phyloP scores from a whole-genome alignment of 345 rosid species.

The Toxicodendron radicans region DNA sequence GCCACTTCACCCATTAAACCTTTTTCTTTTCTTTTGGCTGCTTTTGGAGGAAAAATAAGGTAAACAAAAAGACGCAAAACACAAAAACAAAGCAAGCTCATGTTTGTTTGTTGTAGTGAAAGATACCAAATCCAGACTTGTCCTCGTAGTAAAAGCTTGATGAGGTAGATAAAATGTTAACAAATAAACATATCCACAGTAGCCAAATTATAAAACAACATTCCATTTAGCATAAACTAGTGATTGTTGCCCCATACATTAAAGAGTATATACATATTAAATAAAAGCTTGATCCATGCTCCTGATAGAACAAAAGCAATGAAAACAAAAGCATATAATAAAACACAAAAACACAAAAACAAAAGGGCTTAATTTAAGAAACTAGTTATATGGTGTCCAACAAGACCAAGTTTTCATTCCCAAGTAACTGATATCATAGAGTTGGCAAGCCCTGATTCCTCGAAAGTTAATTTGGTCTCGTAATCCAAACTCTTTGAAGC shows the following conservation, averaged over 20 bases:
- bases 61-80: too few relatives aligned
- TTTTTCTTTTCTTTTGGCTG: too few relatives aligned
- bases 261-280: constrained; percentile 10
- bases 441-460: constrained; percentile 85
- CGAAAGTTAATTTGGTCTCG: constrained; percentile 67
- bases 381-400: not conserved
- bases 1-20: too few relatives aligned
- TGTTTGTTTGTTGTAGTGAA: too few relatives aligned
- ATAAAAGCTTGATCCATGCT: constrained; percentile 2
- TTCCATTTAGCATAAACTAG: not conserved
- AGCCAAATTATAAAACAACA: not conserved
- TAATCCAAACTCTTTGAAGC: constrained; percentile 72
- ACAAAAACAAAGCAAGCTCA: too few relatives aligned
- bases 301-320: constrained; percentile 11
- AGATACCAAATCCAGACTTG: too few relatives aligned
- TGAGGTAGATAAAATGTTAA: too few relatives aligned
- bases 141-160: too few relatives aligned
- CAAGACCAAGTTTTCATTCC: constrained; percentile 40
- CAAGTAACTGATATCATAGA: constrained; percentile 76
- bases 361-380: constrained; percentile 8
- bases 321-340: not conserved
- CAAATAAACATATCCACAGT: not conserved
- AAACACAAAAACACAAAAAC: not conserved
- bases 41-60: too few relatives aligned
- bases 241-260: not conserved